Conservation (phyloP, 2,329 filamentous ascomycete species). For the Ascochyta viciae-villosae region DNA sequence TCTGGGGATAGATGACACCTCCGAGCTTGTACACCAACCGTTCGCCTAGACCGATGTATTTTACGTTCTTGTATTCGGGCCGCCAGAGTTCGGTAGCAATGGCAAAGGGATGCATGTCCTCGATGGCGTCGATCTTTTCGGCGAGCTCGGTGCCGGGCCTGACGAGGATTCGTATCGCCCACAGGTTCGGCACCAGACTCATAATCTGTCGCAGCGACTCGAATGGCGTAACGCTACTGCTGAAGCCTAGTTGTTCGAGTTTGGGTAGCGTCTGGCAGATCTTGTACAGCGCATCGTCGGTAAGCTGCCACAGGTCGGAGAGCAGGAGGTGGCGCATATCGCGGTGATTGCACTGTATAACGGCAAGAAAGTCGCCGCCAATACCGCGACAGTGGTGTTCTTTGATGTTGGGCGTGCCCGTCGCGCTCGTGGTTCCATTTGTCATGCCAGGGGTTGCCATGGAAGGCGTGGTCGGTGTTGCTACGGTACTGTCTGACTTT, state of each 20-base stretch:
- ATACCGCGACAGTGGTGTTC: constrained; percentile 45
- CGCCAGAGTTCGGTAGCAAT: constrained; percentile 44
- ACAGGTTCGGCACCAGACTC: constrained; percentile 49
- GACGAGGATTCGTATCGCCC: constrained; percentile 51
- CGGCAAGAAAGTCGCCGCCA: constrained; percentile 57
- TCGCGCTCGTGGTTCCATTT: constrained; percentile 27
- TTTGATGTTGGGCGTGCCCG: constrained; percentile 31
- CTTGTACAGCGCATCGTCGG: constrained; percentile 56
- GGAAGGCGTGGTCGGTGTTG: constrained; percentile 40
- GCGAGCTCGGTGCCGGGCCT: constrained; percentile 33
- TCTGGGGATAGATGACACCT: constrained; percentile 35
- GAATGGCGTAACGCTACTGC: constrained; percentile 61
- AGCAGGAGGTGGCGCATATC: constrained; percentile 65
- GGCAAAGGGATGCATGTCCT: constrained; percentile 43
- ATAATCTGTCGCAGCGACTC: constrained; percentile 47
- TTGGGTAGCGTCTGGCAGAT: constrained; percentile 63
- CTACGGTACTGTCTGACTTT: constrained; percentile 35
- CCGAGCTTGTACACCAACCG: constrained; percentile 48
- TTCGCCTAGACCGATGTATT: constrained; percentile 51
- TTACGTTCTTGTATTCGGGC: constrained; percentile 43
- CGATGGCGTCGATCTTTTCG: constrained; percentile 35
- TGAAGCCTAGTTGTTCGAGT: constrained; percentile 65
- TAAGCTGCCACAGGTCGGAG: constrained; percentile 62
- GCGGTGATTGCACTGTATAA: constrained; percentile 58
- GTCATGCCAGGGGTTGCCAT: constrained; percentile 27